These are phyloP conservation scores for Capronia americana DNA, from an alignment of 2,329 filamentous ascomycete genomes.

Conservation along the genomic window DNA sequence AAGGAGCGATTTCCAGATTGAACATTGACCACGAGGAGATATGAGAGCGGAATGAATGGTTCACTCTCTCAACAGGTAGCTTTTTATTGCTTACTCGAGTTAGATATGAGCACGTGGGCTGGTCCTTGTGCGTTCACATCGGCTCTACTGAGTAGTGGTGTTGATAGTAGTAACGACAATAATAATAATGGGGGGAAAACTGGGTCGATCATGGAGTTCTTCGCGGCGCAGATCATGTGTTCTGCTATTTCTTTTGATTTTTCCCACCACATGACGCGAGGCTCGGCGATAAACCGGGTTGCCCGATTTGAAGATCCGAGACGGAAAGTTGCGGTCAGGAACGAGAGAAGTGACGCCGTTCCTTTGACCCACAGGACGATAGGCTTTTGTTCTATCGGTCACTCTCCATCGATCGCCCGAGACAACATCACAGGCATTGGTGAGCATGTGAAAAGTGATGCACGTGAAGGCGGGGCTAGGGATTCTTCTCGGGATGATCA, in stretches of 20 bases:
- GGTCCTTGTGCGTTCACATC: neutral
- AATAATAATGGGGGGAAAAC: neutral
- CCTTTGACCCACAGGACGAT: neutral
- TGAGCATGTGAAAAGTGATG: conserved; percentile 1
- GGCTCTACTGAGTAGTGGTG: neutral
- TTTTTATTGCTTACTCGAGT: neutral
- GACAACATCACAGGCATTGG: neutral
- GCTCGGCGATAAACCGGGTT: neutral
- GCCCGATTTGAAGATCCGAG: neutral
- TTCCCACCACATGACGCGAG: neutral
- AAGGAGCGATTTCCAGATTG: neutral
- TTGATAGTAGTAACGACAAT: neutral
- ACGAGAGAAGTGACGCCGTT: neutral
- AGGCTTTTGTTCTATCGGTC: neutral
- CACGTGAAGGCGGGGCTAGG: neutral
- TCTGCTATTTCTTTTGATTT: neutral
- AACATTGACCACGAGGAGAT: neutral
- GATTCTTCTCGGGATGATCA: conserved; percentile 9
- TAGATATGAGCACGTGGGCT: neutral
- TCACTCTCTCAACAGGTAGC: neutral
- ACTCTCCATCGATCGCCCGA: neutral
- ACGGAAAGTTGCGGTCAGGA: neutral
- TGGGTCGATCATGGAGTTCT: neutral
- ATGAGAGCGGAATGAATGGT: neutral
- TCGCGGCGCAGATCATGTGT: neutral